Base-by-base conservation (phyloP, 805 yeast species). In the Candida tallmaniae region DNA sequence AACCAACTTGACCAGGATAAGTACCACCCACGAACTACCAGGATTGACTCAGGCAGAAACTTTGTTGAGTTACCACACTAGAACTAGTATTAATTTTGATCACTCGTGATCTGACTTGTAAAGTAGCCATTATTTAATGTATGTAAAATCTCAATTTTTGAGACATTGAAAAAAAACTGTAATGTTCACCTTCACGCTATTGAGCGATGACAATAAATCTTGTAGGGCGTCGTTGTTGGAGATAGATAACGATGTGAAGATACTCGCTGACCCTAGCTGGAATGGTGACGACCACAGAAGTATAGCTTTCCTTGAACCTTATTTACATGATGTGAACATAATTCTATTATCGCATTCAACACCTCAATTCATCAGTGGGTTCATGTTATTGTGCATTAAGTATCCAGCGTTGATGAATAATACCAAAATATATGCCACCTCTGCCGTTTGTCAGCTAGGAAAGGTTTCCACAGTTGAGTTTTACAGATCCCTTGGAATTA, bases 361-460 rank as follows among this genome's bases (percentile, higher is more conserved):
- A 0, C 67, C 80, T 1, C 79, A 80, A 31, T 88, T 79, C 50
- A 47, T 86, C 2, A 93, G 97, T 16, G 95, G 95, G 0, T 87
- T 74, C 52, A 78, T 83, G 0, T 62, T 78, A 26, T 54, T 93
- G 17, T 75, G 85, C 44, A 58, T 68, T 38, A 70, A 70, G 40
- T 78, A 75, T 42, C 76, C 80, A 18, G 58, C 62, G 4, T 58
- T 86, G 16, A 55, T 66, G 65, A 64, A 80, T 2, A 65, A 75
- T 23, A 74, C 89, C 16, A 87, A 88, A 2, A 82, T 83, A 0
- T 93, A 83, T 53, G 77, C 97, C 0, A 90, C 98, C 0, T 59
- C 87, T n/a, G 97, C 99, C 0, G 83, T 89, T 2, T 70, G 81
- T 9, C 89, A 86, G 49, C 62, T 93, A 50, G 97, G 97, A 0